These are phyloP conservation scores for Panus rudis DNA, from an alignment of 768 basidiomycete genomes.

Conservation along the genomic window DNA sequence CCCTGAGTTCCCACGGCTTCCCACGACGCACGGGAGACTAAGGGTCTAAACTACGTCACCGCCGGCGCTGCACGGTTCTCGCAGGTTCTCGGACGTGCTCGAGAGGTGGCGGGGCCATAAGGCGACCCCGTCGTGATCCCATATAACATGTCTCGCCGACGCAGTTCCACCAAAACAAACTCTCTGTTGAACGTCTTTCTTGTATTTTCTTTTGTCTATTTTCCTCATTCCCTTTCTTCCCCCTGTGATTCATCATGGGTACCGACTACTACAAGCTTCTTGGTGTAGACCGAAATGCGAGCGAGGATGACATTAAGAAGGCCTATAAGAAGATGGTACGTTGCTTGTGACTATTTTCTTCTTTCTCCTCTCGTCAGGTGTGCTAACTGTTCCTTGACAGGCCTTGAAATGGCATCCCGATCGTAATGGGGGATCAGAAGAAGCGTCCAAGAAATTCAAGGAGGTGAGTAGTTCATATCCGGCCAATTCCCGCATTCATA, in stretches of 20 bases:
- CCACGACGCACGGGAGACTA: too few species aligned
- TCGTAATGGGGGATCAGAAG: slow-evolving; percentile 79
- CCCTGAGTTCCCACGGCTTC: too few species aligned
- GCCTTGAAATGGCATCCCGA: slow-evolving; percentile 96
- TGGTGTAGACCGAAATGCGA: slow-evolving; percentile 64
- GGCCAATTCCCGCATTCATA: not conserved
- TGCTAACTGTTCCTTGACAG: slow-evolving; percentile 25
- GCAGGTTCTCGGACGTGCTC: slow-evolving; percentile 25
- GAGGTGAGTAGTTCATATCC: slow-evolving; percentile 43
- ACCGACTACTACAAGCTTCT: slow-evolving; percentile 85
- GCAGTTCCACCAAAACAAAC: slow-evolving; percentile 2
- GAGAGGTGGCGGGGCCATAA: slow-evolving; percentile 1
- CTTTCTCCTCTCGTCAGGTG: not conserved
- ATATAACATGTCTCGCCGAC: not conserved
- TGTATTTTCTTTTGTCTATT: slow-evolving; percentile 1
- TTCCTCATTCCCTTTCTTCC: not conserved
- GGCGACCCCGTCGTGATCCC: not conserved
- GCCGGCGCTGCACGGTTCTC: slow-evolving; percentile 21
- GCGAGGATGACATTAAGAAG: slow-evolving; percentile 84
- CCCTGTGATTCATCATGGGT: slow-evolving; percentile 46
- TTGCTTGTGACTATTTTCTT: slow-evolving; percentile 1
- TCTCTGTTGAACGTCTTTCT: too few species aligned
- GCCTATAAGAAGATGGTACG: slow-evolving; percentile 91
- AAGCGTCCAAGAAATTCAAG: slow-evolving; percentile 86
- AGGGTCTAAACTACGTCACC: slow-evolving; percentile 8